Conservation (phyloP, 208 protist genomes). For the Acanthamoeba triangularis region DNA sequence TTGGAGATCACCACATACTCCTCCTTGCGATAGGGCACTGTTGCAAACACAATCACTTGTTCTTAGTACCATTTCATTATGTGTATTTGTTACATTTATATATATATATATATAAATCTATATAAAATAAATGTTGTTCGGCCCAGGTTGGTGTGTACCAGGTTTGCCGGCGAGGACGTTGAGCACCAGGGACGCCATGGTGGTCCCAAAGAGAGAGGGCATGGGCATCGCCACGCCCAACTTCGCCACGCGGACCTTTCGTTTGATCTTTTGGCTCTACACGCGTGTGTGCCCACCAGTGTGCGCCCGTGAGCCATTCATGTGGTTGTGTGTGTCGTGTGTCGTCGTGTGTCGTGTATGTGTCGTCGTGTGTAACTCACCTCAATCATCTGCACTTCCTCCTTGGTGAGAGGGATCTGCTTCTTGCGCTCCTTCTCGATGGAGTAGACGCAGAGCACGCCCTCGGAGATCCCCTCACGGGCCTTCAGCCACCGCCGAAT, state of each 20-base stretch:
- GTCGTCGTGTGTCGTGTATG: no score
- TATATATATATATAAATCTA: no score
- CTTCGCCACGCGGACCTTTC: conserved; percentile 77
- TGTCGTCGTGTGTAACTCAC: neutral
- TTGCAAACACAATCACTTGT: no score
- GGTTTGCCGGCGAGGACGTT: conserved; percentile 71
- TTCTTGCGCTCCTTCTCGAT: conserved; percentile 78
- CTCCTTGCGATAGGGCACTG: neutral
- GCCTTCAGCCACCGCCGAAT: conserved; percentile 58
- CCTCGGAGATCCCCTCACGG: conserved; percentile 65
- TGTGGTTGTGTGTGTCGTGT: no score
- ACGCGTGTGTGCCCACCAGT: neutral
- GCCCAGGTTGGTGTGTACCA: neutral
- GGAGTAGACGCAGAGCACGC: conserved; percentile 80
- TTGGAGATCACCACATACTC: neutral
- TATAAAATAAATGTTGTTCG: neutral
- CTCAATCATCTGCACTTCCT: conserved; percentile 70
- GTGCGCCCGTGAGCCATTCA: no score
- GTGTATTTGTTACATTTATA: no score
- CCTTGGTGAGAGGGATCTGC: conserved; percentile 78
- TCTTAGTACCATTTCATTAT: no score
- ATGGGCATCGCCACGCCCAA: conserved; percentile 81
- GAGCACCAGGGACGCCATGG: conserved; percentile 70
- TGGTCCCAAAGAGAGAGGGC: conserved; percentile 79
- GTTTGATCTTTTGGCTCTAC: conserved; percentile 66